A percentile compares a stretch with the other conserved stretches of the same genome.
Conservation (phyloP, 2,329 filamentous ascomycete species). For the Leptoxyphium fumago region DNA sequence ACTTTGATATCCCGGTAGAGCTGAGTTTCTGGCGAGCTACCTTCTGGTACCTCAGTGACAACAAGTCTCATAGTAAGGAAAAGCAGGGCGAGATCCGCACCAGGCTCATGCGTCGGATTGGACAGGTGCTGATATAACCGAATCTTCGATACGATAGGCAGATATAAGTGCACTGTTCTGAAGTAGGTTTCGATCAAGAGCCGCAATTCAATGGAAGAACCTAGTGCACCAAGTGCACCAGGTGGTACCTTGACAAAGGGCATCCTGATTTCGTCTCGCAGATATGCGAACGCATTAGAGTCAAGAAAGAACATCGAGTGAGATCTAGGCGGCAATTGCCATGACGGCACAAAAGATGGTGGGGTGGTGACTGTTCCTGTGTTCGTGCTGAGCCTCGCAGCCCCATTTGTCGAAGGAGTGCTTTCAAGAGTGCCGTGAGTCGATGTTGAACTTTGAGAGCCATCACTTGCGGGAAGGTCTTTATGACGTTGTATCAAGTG, state of each 20-base stretch:
- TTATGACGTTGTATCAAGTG: constrained; percentile 4
- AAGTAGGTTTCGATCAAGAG: constrained; percentile 29
- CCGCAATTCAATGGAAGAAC: constrained; percentile 24
- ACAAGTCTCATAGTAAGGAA: constrained; percentile 35
- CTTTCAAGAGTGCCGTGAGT: background rate
- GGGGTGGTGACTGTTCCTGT: background rate
- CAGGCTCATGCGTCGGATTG: constrained; percentile 29
- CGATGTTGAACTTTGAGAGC: background rate
- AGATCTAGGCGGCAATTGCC: constrained; percentile 16
- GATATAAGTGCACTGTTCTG: constrained; percentile 30
- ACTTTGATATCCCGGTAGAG: constrained; percentile 31
- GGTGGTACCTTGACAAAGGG: constrained; percentile 26
- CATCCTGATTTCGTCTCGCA: constrained; percentile 24
- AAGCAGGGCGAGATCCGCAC: constrained; percentile 32
- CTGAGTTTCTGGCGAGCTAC: constrained; percentile 20
- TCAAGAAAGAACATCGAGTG: constrained; percentile 33
- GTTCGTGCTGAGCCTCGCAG: background rate
- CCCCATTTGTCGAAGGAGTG: background rate
- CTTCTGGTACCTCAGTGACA: constrained; percentile 23
- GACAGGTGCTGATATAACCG: constrained; percentile 26
- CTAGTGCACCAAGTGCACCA: constrained; percentile 22
- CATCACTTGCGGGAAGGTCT: background rate
- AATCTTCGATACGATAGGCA: constrained; percentile 35
- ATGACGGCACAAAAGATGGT: background rate
- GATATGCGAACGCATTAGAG: constrained; percentile 24